A percentile compares a stretch with the other conserved stretches of the same genome.
phyloP scores from a whole-genome alignment of 805 yeast species.

The Ogataea minuta region DNA sequence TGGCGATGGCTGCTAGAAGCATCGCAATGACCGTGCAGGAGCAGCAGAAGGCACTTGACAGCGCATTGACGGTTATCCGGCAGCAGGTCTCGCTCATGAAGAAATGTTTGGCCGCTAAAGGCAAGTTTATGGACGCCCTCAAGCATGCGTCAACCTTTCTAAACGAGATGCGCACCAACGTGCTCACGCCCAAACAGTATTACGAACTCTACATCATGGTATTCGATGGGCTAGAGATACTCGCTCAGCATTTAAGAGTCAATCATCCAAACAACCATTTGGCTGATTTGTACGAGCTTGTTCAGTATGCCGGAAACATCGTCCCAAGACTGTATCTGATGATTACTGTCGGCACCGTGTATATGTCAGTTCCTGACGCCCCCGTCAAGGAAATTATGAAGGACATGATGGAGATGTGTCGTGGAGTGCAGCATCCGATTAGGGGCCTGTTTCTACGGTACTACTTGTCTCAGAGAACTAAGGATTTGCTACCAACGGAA shows the following conservation, averaged over 20 bases:
- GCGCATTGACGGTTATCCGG: conserved; percentile 50
- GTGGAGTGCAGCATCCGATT: conserved; percentile 95
- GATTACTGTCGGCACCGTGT: conserved; percentile 93
- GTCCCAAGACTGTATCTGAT: conserved; percentile 88
- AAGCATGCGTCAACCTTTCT: conserved; percentile 83
- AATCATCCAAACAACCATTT: conserved; percentile 69
- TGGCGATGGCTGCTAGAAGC: conserved; percentile 16
- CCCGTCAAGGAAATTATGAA: conserved; percentile 85
- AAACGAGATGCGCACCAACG: conserved; percentile 74
- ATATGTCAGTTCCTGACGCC: conserved; percentile 72
- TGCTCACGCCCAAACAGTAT: conserved; percentile 83
- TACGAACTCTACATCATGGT: conserved; percentile 85
- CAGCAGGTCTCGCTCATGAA: conserved; percentile 77
- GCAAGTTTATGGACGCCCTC: conserved; percentile 79
- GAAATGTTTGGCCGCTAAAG: conserved; percentile 61
- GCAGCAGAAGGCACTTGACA: conserved; percentile 38
- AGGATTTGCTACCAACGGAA: conserved; percentile 53
- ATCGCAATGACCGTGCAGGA: conserved; percentile 23
- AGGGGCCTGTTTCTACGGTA: conserved; percentile 89
- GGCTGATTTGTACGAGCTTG: conserved; percentile 89
- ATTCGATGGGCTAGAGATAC: conserved; percentile 73
- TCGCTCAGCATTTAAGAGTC: conserved; percentile 63
- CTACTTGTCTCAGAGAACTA: conserved; percentile 80
- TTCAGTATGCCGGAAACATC: conserved; percentile 92
- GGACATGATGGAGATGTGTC: conserved; percentile 97